Conservation (phyloP, 108 stramenopile genomes). For the Aurantiochytrium sp. region DNA sequence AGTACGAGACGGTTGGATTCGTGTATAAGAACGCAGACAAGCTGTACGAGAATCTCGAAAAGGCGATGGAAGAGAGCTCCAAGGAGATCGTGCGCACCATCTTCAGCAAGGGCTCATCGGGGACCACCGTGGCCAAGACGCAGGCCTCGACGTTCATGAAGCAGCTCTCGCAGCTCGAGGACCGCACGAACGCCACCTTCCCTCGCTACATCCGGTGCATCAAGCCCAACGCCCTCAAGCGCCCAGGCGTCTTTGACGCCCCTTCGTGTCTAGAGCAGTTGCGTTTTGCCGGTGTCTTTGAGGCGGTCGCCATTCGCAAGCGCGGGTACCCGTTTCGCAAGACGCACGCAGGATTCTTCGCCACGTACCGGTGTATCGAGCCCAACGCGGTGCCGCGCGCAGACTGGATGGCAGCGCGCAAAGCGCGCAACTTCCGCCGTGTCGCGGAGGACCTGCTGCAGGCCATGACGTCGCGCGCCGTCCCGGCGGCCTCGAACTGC, state of each 20-base stretch:
- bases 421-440: background rate
- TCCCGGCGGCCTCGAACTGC: background rate
- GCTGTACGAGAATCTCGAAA: background rate
- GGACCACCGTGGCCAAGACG: background rate
- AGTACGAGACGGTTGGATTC: conserved; percentile 49
- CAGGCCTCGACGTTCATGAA: conserved; percentile 27
- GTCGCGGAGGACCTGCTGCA: background rate
- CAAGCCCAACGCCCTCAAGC: conserved; percentile 43
- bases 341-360: conserved; percentile 41
- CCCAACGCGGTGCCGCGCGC: background rate
- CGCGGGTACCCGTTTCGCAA: conserved; percentile 47
- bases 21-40: conserved; percentile 57
- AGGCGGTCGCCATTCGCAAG: conserved; percentile 51
- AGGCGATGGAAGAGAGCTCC: background rate
- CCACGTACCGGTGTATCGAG: conserved; percentile 29
- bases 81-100: background rate
- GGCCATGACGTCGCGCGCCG: background rate
- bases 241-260: conserved; percentile 72
- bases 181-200: conserved; percentile 51
- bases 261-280: conserved; percentile 50
- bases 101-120: background rate
- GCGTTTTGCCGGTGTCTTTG: conserved; percentile 52
- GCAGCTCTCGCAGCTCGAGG: conserved; percentile 18
- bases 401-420: background rate
- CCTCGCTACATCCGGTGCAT: conserved; percentile 58